These are phyloP conservation scores for Cytospora schulzeri DNA, from an alignment of 2,329 filamentous ascomycete species.

Conservation along the genomic window DNA sequence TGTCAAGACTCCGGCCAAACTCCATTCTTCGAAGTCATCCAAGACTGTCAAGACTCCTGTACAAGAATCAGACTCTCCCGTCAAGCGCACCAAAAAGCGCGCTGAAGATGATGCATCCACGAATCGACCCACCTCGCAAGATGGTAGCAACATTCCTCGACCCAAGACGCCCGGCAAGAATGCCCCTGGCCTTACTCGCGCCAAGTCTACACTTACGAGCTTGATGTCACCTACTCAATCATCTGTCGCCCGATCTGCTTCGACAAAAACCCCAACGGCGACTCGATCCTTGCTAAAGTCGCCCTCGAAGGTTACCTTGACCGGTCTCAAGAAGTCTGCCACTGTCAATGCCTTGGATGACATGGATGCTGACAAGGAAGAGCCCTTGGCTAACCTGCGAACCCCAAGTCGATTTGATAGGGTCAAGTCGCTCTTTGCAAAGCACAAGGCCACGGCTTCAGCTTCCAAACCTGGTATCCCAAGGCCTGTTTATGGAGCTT, in stretches of 20 bases:
- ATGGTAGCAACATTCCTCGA: constrained; percentile 51
- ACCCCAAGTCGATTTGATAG: constrained; percentile 56
- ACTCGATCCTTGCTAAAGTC: constrained; percentile 51
- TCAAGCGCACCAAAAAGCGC: constrained; percentile 73
- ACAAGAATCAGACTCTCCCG: constrained; percentile 44
- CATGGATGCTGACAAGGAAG: constrained; percentile 37
- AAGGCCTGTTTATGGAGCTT: constrained; percentile 41
- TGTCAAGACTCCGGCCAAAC: constrained; percentile 43
- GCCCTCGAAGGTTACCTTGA: constrained; percentile 51
- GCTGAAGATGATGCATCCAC: constrained; percentile 70
- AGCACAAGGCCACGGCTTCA: constrained; percentile 41
- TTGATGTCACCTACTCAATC: constrained; percentile 80
- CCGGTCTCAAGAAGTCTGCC: constrained; percentile 52
- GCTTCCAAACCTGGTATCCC: constrained; percentile 53
- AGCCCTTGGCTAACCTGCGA: constrained; percentile 42
- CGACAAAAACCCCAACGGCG: constrained; percentile 55
- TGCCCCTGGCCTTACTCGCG: constrained; percentile 41
- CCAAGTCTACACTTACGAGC: constrained; percentile 54
- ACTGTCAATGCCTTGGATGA: constrained; percentile 49
- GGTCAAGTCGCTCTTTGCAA: constrained; percentile 60
- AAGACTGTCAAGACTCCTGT: constrained; percentile 35
- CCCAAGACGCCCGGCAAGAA: constrained; percentile 50
- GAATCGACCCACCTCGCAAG: constrained; percentile 60
- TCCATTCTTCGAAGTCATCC: constrained; percentile 35
- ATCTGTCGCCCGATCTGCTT: constrained; percentile 64